phyloP scores from a whole-genome alignment of 352 stramenopile species.

The Bremia lactucae region DNA sequence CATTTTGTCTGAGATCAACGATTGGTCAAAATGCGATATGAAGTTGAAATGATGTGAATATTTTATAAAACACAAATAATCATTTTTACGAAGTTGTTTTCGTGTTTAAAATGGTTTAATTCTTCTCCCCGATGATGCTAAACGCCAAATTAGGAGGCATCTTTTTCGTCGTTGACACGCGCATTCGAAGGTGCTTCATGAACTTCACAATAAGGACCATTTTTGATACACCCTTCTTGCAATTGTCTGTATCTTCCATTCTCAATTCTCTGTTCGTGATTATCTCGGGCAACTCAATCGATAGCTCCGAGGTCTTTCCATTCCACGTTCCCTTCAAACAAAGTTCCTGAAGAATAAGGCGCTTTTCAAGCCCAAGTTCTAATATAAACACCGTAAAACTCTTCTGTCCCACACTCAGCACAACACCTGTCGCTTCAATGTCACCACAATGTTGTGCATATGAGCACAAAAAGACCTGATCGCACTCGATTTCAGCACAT shows the following conservation, averaged over 20 bases:
- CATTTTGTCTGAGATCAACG: conserved; percentile 26
- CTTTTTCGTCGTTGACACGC: conserved; percentile 51
- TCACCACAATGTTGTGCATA: conserved; percentile 57
- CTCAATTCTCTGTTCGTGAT: conserved; percentile 6
- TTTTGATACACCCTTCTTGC: too few species aligned
- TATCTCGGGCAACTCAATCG: conserved; percentile 21
- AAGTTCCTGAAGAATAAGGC: conserved; percentile 41
- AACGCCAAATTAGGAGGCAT: conserved; percentile 60
- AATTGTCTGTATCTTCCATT: conserved; percentile 2
- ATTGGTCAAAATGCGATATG: neutral
- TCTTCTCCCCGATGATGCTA: conserved; percentile 32
- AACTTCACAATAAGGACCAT: too few species aligned
- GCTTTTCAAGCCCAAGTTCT: conserved; percentile 62
- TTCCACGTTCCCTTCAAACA: conserved; percentile 36
- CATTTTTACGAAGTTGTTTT: too few species aligned
- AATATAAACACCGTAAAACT: conserved; percentile 74
- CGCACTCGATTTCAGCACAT: conserved; percentile 62
- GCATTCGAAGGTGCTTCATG: conserved; percentile 48
- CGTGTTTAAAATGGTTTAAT: too few species aligned
- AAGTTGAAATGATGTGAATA: neutral
- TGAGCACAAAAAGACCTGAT: conserved; percentile 73
- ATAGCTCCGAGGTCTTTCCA: conserved; percentile 36
- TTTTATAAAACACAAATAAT: too few species aligned
- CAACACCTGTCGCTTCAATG: conserved; percentile 49
- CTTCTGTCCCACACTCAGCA: conserved; percentile 62